A percentile compares a stretch with the other conserved stretches of the same genome.
These are phyloP conservation scores for Neovahlkampfia damariscottae DNA, from an alignment of 78 protist genomes.

Conservation along the genomic window DNA sequence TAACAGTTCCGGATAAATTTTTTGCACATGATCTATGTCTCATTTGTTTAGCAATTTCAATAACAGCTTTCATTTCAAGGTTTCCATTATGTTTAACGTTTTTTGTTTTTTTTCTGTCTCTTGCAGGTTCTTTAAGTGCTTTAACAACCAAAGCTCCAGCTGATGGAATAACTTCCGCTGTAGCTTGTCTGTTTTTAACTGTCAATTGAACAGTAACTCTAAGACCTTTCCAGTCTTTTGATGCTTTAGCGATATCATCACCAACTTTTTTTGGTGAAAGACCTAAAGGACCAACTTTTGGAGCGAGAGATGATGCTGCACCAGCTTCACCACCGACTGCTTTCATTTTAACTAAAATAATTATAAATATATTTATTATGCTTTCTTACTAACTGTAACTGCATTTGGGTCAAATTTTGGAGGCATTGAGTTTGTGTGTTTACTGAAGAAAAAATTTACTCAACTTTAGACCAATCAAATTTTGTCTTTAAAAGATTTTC, in stretches of 20 bases:
- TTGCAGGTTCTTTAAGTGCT: slow-evolving; percentile 95
- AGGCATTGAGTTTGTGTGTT: no score
- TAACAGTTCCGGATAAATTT: slow-evolving; percentile 68
- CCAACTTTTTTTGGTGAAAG: slow-evolving; percentile 95
- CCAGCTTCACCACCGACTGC: slow-evolving; percentile 91
- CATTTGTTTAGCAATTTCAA: slow-evolving; percentile 76
- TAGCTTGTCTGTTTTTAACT: slow-evolving; percentile 91
- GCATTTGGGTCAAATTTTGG: slow-evolving; percentile 51
- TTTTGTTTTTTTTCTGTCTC: slow-evolving; percentile 98
- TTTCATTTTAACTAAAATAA: slow-evolving; percentile 82
- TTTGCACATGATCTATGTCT: slow-evolving; percentile 70
- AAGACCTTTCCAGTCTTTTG: slow-evolving; percentile 92
- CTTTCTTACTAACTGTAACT: slow-evolving; percentile 29
- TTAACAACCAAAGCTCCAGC: slow-evolving; percentile 85
- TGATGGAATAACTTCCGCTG: slow-evolving; percentile 83
- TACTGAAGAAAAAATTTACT: neutral
- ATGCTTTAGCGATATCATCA: slow-evolving; percentile 92
- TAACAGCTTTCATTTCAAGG: slow-evolving; percentile 72
- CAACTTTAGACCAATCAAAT: no score
- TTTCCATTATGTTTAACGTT: slow-evolving; percentile 92
- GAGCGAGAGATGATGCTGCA: slow-evolving; percentile 88
- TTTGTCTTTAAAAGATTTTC: no score
- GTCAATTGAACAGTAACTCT: slow-evolving; percentile 72
- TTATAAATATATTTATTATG: no score
- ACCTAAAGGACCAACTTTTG: slow-evolving; percentile 98